These are phyloP conservation scores for Neonectria magnoliae DNA, from an alignment of 2,329 filamentous ascomycete species.

Conservation along the genomic window DNA sequence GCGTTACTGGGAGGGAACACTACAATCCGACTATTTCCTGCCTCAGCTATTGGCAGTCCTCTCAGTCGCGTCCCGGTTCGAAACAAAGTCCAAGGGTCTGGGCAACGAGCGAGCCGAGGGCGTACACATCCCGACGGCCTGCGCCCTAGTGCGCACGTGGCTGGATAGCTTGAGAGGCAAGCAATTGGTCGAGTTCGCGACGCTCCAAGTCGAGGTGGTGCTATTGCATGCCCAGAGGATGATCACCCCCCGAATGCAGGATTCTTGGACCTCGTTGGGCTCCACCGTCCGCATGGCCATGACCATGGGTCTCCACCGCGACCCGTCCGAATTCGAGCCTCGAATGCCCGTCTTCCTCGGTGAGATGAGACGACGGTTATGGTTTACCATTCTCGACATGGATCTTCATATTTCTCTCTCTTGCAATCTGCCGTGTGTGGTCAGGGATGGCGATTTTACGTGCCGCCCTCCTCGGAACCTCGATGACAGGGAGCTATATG, in stretches of 20 bases:
- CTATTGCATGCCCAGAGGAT: constrained; percentile 63
- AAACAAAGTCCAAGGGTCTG: constrained; percentile 61
- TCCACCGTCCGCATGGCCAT: constrained; percentile 66
- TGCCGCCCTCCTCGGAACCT: constrained; percentile 64
- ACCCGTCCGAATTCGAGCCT: constrained; percentile 63
- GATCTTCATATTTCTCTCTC: constrained; percentile 65
- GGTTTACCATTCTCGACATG: constrained; percentile 67
- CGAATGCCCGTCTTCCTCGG: constrained; percentile 61
- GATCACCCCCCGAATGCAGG: constrained; percentile 61
- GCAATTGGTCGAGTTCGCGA: constrained; percentile 61
- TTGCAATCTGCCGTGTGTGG: constrained; percentile 61
- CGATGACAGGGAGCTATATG: constrained; percentile 60
- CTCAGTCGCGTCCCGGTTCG: constrained; percentile 64
- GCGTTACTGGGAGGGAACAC: constrained; percentile 60
- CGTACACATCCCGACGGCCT: constrained; percentile 67
- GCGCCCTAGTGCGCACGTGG: constrained; percentile 64
- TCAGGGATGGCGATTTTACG: constrained; percentile 64
- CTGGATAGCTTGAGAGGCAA: constrained; percentile 62
- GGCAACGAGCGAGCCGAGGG: constrained; percentile 62
- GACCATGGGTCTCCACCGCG: constrained; percentile 68
- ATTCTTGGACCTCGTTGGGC: constrained; percentile 65
- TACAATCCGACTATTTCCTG: constrained; percentile 61
- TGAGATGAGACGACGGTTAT: constrained; percentile 64
- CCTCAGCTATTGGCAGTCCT: constrained; percentile 63
- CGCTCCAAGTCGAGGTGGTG: constrained; percentile 65